Base-by-base conservation (phyloP, 176 grass and related monocot genomes). In the Phyllostachys edulis region DNA sequence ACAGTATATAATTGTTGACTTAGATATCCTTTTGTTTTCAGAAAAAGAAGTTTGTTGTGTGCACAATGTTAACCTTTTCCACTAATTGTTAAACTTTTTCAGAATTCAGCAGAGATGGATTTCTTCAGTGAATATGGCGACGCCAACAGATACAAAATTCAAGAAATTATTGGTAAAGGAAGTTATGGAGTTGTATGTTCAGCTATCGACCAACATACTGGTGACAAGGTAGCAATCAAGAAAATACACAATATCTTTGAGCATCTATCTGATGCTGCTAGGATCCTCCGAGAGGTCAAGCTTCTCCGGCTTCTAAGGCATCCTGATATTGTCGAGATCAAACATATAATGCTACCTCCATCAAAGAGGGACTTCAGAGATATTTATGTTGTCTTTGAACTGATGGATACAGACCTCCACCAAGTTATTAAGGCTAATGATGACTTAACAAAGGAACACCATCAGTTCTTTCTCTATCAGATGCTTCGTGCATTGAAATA, bases 361-460 rank as follows among this genome's bases (percentile, higher is more conserved):
- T 94, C 90, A 5, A 94, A 87, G 77, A 97, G 87, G 84, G 95
- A 94, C 57, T 97, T 92, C 51, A 97, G 57, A 69, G 95, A 97
- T 79, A 94, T 97, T 67, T 97, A 90, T 76, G 92, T 97, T 83
- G 95, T 97, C 4, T 97, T 97, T 51, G 95, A 97, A 44, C 88
- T 97, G 5, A 97, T 97, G 95, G 95, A 97, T 62, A 94, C 95
- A 0, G 96, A 98, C 77, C 91, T 98, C 59, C 96, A 98, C 87
- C 96, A 98, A 84, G 96, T 98, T 71, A 98, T 98, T 65, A 98
- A 95, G 89, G 93, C 96, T 23, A 98, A 98, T 23, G 96, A 95
- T 85, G 93, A 98, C 84, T 75, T 98, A 73, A 98, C 96, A 71
- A 93, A 91, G 77, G 96, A 98, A 83, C 96, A 98, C 89, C 69